Percentiles rank a stretch among this genome's conserved stretches.
phyloP scores from a whole-genome alignment of 768 basidiomycete genomes.

The Sarcomyxa edulis region DNA sequence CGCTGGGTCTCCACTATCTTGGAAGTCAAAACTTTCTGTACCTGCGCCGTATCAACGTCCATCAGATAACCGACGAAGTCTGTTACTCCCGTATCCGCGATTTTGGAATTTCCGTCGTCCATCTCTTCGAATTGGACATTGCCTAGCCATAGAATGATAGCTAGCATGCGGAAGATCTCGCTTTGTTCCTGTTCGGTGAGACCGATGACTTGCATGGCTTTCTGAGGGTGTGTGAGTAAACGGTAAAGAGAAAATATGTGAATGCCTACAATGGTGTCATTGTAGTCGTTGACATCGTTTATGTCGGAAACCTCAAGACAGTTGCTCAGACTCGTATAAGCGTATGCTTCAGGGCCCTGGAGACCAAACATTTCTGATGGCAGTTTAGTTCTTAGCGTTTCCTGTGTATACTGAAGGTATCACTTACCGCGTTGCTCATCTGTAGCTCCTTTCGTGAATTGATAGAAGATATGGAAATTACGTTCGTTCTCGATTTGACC shows the following conservation, averaged over 20 bases:
- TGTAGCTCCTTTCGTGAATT: conserved; percentile 94
- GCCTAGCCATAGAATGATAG: conserved; percentile 91
- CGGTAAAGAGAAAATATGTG: neutral
- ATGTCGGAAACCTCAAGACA: conserved; percentile 91
- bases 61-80: conserved; percentile 95
- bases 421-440: conserved; percentile 79
- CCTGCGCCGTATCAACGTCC: conserved; percentile 72
- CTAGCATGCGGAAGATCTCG: conserved; percentile 92
- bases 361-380: conserved; percentile 83
- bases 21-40: conserved; percentile 84
- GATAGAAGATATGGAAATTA: conserved; percentile 99
- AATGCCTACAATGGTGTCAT: conserved; percentile 76
- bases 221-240: conserved; percentile 36
- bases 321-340: conserved; percentile 88
- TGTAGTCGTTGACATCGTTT: conserved; percentile 82
- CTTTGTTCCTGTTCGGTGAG: conserved; percentile 79
- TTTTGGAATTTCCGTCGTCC: conserved; percentile 82
- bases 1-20: conserved; percentile 89
- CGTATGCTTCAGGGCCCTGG: conserved; percentile 93
- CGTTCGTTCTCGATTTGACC: conserved; percentile 96
- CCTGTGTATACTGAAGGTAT: neutral
- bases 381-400: too few species aligned
- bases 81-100: conserved; percentile 82
- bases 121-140: conserved; percentile 88
- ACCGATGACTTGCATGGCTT: conserved; percentile 93